Base-by-base conservation (phyloP, 2,329 filamentous ascomycete species). In the Zelopaecilomyces penicillatus region DNA sequence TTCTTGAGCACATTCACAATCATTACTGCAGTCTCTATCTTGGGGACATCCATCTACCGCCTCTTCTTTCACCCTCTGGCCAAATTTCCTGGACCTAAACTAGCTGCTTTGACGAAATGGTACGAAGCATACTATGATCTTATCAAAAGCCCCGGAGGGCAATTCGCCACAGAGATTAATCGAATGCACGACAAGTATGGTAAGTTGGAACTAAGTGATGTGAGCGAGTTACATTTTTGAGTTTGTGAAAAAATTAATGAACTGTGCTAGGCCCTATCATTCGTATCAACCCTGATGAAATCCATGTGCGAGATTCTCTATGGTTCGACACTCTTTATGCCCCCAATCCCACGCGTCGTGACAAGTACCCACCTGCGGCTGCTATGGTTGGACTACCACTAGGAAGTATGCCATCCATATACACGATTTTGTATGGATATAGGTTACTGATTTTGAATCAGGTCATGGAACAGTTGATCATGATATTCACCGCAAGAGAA, bases 61-160 rank as follows among this genome's bases (percentile, higher is more conserved):
- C 46, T 57, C 3, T 54, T 50, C 31, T 39, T 54, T 9, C 50
- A 47, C 28, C 54, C 53, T 1, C 27, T 57, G 10, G 43, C 54
- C 6, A 46, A 48, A 5, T 52, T 57, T 8, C 55, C 55, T 2
- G 55, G 55, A 1, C 54, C 54, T 0, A 54, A 53, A 29, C 37
- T 57, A 6, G 55, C 55, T 5, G 55, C 46, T 6, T 12, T 41
- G 8, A 48, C 44, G 4, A 27, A 42, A 6, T 49, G 34, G 33
- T 52, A 52, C 30, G 36, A 47, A 34, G 26, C 10, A 12, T 45
- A 42, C 37, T 42, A 36, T 27, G 43, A 50, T 35, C 19, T 50
- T 8, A 10, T 47, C 26, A 5, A 27, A 6, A 30, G 35, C 5
- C 38, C 34, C 4, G 30, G 39, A 6, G 40, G 41, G 3, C 41